Evolutionary conservation across 129 eudicot species (phyloP).

Genomic region (carrot (Daucus carota)): DH1_v3.0 NC_030387.2:39064501-39065000

Average conservation of each 20-base stretch:
- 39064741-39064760: neutral
- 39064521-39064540: conserved; percentile 23
- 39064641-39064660: conserved; percentile 99
- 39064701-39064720: neutral
- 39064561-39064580: conserved; percentile 31
- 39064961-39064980: conserved; percentile 24
- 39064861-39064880: conserved; percentile 94
- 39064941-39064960: conserved; percentile 22
- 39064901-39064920: conserved; percentile 55
- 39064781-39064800: conserved; percentile 89
- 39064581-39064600: conserved; percentile 27
- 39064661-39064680: conserved; percentile 16
- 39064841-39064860: conserved; percentile 80
- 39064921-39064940: conserved; percentile 34
- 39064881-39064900: conserved; percentile 89
- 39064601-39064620: conserved; percentile 44
- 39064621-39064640: conserved; percentile 96
- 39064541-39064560: conserved; percentile 86
- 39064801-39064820: conserved; percentile 73
- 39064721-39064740: neutral
- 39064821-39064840: conserved; percentile 74
- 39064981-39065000: conserved; percentile 19
- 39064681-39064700: neutral
- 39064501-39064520: neutral
- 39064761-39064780: conserved; percentile 28